These are phyloP conservation scores for Oropetium thomaeum DNA, from an alignment of 176 grass and related monocot species.

Conservation along the genomic window DNA sequence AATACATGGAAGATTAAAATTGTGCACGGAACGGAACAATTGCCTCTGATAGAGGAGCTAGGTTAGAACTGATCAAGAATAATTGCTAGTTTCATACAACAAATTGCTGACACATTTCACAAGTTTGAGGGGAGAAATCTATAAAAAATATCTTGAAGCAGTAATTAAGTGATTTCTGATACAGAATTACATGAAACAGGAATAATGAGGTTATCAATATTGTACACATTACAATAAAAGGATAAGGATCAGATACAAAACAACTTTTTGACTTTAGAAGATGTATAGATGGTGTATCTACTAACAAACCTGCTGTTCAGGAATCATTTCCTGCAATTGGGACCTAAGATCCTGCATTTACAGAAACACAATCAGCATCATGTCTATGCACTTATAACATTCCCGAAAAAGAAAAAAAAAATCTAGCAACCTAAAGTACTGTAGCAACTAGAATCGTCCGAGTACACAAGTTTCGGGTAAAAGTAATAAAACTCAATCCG, in stretches of 20 bases:
- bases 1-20: not conserved
- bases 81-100: not conserved
- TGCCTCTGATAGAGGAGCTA: not conserved
- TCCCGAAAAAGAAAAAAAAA: not conserved
- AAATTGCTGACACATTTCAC: not conserved
- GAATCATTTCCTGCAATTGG: conserved; percentile 95
- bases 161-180: conserved; percentile 9
- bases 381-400: not conserved
- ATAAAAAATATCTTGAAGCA: not conserved
- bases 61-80: not conserved
- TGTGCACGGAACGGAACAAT: not conserved
- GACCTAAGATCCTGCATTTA: conserved; percentile 84
- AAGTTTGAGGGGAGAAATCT: not conserved
- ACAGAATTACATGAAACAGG: not conserved
- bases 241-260: conserved; percentile 33
- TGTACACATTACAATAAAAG: not conserved
- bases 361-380: conserved; percentile 25
- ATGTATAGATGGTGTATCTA: not conserved
- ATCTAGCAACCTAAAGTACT: not conserved
- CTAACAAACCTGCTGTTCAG: conserved; percentile 85
- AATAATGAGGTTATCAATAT: not conserved
- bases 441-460: not conserved
- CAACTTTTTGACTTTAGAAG: conserved; percentile 9
- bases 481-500: not conserved
- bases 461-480: not conserved